Base-by-base conservation (phyloP, 202 grass and related monocot species). In the Saccharum hybrid region DNA sequence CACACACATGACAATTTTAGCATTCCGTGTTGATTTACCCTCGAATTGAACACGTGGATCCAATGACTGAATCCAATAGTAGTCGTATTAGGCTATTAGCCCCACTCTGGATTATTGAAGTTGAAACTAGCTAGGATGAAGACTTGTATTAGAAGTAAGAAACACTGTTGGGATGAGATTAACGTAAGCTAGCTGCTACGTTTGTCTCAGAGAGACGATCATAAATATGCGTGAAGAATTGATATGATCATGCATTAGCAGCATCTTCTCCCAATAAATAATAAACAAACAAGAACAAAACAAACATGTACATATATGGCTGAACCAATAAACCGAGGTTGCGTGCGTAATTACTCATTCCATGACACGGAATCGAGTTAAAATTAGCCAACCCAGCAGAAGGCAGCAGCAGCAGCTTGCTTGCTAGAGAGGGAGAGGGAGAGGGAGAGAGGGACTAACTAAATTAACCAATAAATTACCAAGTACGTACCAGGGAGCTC, bases 401-500 rank as follows among this genome's bases (percentile, higher is more conserved):
- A 21, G 16, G 23, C 36, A 52, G 1, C 0, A 31, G 15, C 0
- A 21, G 16, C 7, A 38, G 43, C 18, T 78, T 36, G 74, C 80
- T 87, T 83, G 86, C 68, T 36, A 56, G 59, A 45, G 74, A 77
- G 72, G 79, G 79, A 76, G n/a, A n/a, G n/a, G n/a, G n/a, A n/a
- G 18, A 56, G 1, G 18, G 51, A 52, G 57, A 36, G 66, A 71
- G 63, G 78, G 72, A 76, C 31, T n/a, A n/a, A 18, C 31, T 4
- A 45, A 45, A 73, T 83, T 9, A 40, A 69, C 36, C 68, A 56
- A 39, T 26, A 10, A 10, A 60, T 22, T 60, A 51, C 3, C 45
- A 48, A 49, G 5, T 43, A 43, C 37, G 22, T 69, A 97, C 94
- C 94, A 86, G 94, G 94, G 63, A 97, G 86, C 84, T 97, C 94